These are phyloP conservation scores for Globisporangium abappressorium DNA, from an alignment of 352 stramenopile species.

Conservation along the genomic window DNA sequence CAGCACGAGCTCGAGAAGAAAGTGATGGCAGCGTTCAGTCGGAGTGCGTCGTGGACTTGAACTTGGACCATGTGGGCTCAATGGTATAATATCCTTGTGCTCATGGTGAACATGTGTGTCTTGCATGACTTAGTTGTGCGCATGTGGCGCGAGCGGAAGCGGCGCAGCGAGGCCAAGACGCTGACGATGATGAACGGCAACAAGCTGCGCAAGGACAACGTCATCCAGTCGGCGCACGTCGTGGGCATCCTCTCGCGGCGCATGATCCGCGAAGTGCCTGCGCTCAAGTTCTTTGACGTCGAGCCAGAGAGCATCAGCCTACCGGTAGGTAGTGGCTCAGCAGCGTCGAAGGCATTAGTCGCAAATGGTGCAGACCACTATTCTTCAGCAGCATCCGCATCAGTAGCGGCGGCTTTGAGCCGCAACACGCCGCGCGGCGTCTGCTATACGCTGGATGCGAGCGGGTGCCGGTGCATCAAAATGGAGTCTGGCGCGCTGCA, in stretches of 20 bases:
- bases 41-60: conserved; percentile 33
- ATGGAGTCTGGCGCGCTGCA: conserved; percentile 43
- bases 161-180: conserved; percentile 39
- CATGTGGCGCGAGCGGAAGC: conserved; percentile 58
- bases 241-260: conserved; percentile 71
- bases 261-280: conserved; percentile 70
- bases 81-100: too few relatives aligned
- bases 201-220: conserved; percentile 54
- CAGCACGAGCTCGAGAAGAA: conserved; percentile 29
- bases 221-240: conserved; percentile 60
- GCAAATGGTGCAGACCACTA: neutral
- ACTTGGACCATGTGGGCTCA: too few relatives aligned
- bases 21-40: conserved; percentile 52
- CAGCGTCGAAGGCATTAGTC: conserved; percentile 1
- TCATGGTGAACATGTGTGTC: too few relatives aligned
- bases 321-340: neutral
- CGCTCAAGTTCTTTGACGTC: conserved; percentile 80
- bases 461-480: conserved; percentile 67
- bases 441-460: conserved; percentile 67
- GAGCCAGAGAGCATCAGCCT: conserved; percentile 15
- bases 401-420: neutral
- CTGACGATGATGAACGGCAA: conserved; percentile 50
- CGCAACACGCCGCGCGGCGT: conserved; percentile 45
- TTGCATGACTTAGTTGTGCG: conserved; percentile 40
- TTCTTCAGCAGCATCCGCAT: conserved; percentile 5